Conservation (phyloP, 352 stramenopile species). For the Phytophthora ohioensis region DNA sequence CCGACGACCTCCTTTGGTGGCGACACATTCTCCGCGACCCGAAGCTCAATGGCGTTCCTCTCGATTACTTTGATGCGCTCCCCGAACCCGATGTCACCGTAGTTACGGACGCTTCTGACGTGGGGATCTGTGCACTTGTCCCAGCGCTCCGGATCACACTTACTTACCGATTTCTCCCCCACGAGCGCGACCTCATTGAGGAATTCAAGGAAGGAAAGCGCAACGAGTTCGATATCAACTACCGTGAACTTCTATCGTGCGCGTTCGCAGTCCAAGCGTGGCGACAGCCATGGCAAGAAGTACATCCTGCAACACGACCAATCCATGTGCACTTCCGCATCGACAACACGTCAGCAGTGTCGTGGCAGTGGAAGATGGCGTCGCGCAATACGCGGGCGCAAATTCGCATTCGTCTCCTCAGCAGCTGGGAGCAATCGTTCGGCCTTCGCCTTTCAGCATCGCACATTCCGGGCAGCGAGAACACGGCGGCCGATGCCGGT, state of each 20-base stretch:
- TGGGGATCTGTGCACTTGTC: neutral
- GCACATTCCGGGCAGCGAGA: conserved; percentile 5
- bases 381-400: conserved; percentile 5
- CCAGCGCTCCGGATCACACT: neutral
- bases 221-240: conserved; percentile 40
- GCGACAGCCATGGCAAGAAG: neutral
- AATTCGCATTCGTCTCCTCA: neutral
- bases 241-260: conserved; percentile 21
- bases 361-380: conserved; percentile 18
- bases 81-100: neutral
- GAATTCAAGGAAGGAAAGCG: neutral
- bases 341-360: conserved; percentile 27
- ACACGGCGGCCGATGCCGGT: neutral
- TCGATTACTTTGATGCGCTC: neutral
- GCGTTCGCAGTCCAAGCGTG: conserved; percentile 12
- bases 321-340: conserved; percentile 28
- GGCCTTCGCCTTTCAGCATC: conserved; percentile 10
- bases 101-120: conserved; percentile 1
- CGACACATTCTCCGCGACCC: neutral
- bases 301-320: neutral
- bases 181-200: neutral
- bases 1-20: conserved; percentile 3
- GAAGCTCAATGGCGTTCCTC: neutral
- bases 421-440: neutral
- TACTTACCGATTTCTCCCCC: neutral